phyloP scores from a whole-genome alignment of 257 asterid genomes.

The Linaria vulgaris region DNA sequence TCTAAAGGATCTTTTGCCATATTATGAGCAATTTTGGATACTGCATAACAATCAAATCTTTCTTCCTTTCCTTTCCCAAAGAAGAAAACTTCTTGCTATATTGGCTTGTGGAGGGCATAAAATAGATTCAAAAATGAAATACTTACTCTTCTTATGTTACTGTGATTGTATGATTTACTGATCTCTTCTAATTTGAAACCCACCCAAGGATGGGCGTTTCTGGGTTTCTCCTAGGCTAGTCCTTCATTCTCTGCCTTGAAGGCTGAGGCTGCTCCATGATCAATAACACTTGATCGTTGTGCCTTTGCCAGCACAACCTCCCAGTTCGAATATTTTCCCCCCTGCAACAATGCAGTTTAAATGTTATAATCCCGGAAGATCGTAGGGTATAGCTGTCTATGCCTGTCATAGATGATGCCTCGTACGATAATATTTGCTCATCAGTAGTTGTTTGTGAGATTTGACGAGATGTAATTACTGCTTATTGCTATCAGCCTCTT shows the following conservation, averaged over 20 bases:
- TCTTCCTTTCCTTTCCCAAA: too few species aligned
- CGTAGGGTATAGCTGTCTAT: background rate
- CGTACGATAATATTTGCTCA: background rate
- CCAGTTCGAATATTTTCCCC: background rate
- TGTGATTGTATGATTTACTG: background rate
- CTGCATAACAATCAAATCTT: too few species aligned
- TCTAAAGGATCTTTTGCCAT: too few species aligned
- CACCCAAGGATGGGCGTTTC: background rate
- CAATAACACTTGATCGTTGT: background rate
- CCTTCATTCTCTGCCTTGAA: background rate
- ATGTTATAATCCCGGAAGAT: background rate
- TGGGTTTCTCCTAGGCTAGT: background rate
- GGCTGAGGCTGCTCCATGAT: too few species aligned
- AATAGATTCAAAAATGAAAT: background rate
- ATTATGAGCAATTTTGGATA: too few species aligned
- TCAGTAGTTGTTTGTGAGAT: slow-evolving; percentile 8
- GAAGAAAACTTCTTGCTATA: background rate
- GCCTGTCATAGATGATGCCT: background rate
- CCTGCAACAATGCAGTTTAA: background rate
- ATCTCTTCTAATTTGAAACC: background rate
- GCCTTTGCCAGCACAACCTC: background rate
- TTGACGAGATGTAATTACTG: background rate
- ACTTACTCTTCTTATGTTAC: background rate
- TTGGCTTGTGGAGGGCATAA: background rate
- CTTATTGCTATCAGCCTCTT: background rate